Evolutionary conservation across 2,329 filamentous ascomycete species (phyloP).

Genomic region (Pseudomassariella vexata): DNA sequence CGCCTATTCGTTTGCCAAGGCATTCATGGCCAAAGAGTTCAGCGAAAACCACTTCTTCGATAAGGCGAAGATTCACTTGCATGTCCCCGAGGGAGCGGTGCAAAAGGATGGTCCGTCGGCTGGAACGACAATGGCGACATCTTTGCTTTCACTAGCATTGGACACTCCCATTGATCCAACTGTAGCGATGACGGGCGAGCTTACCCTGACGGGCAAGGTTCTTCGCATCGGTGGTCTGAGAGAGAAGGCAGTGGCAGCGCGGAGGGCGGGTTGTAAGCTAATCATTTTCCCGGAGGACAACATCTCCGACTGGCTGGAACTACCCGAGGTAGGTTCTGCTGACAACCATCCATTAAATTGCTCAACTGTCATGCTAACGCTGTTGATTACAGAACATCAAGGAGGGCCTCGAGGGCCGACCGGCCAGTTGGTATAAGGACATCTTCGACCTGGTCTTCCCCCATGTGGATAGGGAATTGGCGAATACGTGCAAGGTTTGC

Average conservation of each 20-base stretch:
- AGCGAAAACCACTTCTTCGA: conserved; percentile 94
- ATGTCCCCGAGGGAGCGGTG: conserved; percentile 94
- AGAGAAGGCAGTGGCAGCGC: conserved; percentile 95
- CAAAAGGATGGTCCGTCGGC: conserved; percentile 91
- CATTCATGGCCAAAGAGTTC: conserved; percentile 77
- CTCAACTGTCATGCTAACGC: conserved; percentile 14
- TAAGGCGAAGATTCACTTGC: conserved; percentile 88
- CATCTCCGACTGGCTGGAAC: conserved; percentile 92
- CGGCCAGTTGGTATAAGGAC: conserved; percentile 89
- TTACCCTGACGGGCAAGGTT: conserved; percentile 96
- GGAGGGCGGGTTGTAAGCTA: conserved; percentile 84
- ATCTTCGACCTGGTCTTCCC: conserved; percentile 91
- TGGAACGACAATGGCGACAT: conserved; percentile 98
- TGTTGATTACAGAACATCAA: conserved; percentile 77
- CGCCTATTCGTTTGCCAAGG: conserved; percentile 93
- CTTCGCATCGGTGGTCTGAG: conserved; percentile 87
- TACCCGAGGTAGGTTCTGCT: conserved; percentile 73
- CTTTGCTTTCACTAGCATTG: conserved; percentile 77
- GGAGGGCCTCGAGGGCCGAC: conserved; percentile 84
- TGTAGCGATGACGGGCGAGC: conserved; percentile 95
- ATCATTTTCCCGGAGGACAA: conserved; percentile 96
- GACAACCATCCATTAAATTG: neutral
- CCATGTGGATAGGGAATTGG: conserved; percentile 65
- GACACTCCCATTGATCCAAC: conserved; percentile 74
- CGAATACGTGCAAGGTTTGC: conserved; percentile 66